These are phyloP conservation scores for Tolypocladium guangdongense DNA, from an alignment of 2,329 filamentous ascomycete species.

Conservation along the genomic window DNA sequence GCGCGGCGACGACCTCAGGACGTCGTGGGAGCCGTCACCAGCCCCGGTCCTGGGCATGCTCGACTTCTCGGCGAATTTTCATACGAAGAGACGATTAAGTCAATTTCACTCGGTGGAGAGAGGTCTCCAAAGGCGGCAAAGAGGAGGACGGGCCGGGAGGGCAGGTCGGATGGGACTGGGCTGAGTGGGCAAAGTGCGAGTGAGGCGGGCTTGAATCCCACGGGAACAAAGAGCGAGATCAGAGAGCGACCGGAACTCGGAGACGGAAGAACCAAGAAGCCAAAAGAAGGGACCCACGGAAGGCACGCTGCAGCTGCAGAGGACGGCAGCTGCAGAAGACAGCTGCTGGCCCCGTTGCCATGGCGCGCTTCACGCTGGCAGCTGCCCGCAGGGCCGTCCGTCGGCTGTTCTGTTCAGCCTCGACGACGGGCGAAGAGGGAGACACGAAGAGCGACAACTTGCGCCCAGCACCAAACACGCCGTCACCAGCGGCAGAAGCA, in stretches of 20 bases:
- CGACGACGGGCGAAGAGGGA: neutral
- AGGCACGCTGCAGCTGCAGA: neutral
- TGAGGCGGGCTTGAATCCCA: neutral
- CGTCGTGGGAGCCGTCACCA: neutral
- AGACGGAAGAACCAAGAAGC: neutral
- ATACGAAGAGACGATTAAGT: neutral
- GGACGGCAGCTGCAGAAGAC: neutral
- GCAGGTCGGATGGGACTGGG: neutral
- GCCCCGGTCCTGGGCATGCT: neutral
- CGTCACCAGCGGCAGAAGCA: neutral
- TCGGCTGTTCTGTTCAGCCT: neutral
- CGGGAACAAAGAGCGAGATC: neutral
- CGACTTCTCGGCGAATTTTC: neutral
- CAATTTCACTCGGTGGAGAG: too few relatives aligned
- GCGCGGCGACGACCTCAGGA: neutral
- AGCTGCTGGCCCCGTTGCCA: neutral
- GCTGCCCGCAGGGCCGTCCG: neutral
- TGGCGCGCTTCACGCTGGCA: neutral
- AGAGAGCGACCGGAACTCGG: neutral
- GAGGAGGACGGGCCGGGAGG: neutral
- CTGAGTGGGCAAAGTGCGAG: neutral
- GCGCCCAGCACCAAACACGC: neutral
- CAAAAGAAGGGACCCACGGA: neutral
- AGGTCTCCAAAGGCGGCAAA: neutral
- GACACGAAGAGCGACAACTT: neutral